phyloP scores from a whole-genome alignment of 495 filamentous ascomycete species.

The Aspergillus affinis region DNA sequence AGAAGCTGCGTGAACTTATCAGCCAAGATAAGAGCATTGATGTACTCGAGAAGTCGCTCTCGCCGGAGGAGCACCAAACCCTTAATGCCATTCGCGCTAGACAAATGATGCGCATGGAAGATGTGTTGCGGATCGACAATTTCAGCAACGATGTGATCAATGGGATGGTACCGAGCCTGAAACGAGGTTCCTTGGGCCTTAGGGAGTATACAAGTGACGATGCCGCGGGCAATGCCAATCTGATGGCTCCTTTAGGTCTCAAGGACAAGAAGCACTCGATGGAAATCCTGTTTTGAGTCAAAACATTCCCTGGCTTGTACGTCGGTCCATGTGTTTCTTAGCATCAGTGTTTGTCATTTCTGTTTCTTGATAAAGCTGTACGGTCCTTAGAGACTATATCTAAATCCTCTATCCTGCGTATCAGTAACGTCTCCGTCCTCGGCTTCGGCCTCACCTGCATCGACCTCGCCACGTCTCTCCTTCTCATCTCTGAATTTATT shows the following conservation, averaged over 20 bases:
- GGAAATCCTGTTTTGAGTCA: background rate
- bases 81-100: background rate
- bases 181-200: background rate
- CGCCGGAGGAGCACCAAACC: background rate
- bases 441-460: background rate
- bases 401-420: background rate
- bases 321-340: too few species aligned
- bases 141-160: background rate
- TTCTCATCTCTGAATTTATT: conserved; percentile 17
- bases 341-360: too few species aligned
- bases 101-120: background rate
- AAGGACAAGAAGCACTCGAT: background rate
- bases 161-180: background rate
- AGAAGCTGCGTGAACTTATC: background rate
- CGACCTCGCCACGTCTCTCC: background rate
- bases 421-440: background rate
- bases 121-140: background rate
- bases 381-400: background rate
- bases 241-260: background rate
- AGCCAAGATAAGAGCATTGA: background rate
- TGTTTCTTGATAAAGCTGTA: too few species aligned
- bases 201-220: background rate
- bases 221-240: background rate
- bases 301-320: too few species aligned
- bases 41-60: background rate